Percentiles rank a stretch among this genome's conserved stretches.
phyloP scores from a whole-genome alignment of 2,329 filamentous ascomycete species.

The Trichoderma polysporum region DNA sequence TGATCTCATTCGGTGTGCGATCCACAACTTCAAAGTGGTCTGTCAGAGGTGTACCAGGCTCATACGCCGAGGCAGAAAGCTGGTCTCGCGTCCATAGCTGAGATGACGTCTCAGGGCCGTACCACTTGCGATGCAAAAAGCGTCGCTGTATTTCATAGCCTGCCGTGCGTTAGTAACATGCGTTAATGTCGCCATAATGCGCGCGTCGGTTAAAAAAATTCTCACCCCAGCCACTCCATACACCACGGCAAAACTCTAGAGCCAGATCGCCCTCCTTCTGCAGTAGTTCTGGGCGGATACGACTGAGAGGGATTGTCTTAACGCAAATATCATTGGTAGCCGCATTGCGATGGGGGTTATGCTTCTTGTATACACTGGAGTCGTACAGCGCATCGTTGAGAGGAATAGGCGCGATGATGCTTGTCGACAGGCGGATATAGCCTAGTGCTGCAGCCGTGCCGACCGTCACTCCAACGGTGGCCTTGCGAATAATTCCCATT shows the following conservation, averaged over 20 bases:
- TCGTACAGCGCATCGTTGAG: conserved; percentile 12
- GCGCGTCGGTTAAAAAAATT: conserved; percentile 19
- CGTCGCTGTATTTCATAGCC: conserved; percentile 59
- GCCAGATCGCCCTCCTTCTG: conserved; percentile 58
- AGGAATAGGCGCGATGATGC: conserved; percentile 14
- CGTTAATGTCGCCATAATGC: background rate
- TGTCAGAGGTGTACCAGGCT: conserved; percentile 62
- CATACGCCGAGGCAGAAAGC: conserved; percentile 57
- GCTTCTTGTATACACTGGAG: conserved; percentile 48
- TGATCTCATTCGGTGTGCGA: conserved; percentile 59
- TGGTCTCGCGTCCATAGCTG: conserved; percentile 62
- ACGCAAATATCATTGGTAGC: conserved; percentile 64
- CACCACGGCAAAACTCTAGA: conserved; percentile 64
- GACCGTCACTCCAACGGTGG: background rate
- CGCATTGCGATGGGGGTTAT: conserved; percentile 64
- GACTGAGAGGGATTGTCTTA: conserved; percentile 59
- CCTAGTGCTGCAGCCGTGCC: conserved; percentile 11
- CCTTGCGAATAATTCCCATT: conserved; percentile 11
- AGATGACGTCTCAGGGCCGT: conserved; percentile 51
- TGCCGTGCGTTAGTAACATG: conserved; percentile 27
- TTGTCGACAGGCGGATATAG: conserved; percentile 4
- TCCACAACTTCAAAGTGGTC: conserved; percentile 73
- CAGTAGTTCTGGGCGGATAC: conserved; percentile 64
- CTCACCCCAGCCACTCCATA: conserved; percentile 66
- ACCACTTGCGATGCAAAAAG: conserved; percentile 46